Percentiles rank a stretch among this genome's conserved stretches.
These are phyloP conservation scores for Parietichytrium sp. DNA, from an alignment of 108 stramenopile species.

Conservation along the genomic window DNA sequence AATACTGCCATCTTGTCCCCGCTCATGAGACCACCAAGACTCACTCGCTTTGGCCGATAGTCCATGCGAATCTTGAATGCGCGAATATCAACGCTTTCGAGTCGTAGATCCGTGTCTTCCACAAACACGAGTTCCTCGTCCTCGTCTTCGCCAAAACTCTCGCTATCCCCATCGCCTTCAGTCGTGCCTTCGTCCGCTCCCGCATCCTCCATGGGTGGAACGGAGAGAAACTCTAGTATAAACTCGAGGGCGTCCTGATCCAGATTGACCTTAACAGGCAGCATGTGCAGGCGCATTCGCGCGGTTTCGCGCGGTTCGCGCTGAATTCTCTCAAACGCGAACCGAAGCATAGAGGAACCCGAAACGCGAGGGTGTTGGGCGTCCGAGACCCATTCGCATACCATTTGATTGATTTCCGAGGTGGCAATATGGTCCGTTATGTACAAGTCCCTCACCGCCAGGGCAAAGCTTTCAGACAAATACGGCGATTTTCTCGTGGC, in stretches of 20 bases:
- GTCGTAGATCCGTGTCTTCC: not conserved
- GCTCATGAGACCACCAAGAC: not conserved
- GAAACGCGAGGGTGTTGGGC: constrained; percentile 20
- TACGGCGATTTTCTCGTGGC: not conserved
- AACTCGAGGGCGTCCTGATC: constrained; percentile 33
- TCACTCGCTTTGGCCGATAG: constrained; percentile 17
- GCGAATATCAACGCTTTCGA: constrained; percentile 6
- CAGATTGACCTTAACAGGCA: constrained; percentile 30
- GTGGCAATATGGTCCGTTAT: not conserved
- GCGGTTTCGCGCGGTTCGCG: not conserved
- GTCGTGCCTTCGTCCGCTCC: not conserved
- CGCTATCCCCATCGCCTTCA: not conserved
- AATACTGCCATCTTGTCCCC: not conserved
- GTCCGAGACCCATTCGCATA: constrained; percentile 12
- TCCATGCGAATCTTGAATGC: constrained; percentile 15
- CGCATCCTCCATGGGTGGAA: not conserved
- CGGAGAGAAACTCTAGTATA: not conserved
- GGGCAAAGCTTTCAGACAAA: not conserved
- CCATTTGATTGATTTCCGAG: constrained; percentile 16
- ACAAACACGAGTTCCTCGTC: constrained; percentile 13
- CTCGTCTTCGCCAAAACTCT: not conserved
- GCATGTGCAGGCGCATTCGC: not conserved
- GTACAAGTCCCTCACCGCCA: constrained; percentile 15
- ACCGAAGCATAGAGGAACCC: constrained; percentile 19
- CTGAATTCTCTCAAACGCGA: not conserved